These are phyloP conservation scores for Lizonia empirigonia DNA, from an alignment of 2,329 filamentous ascomycete genomes.

Conservation along the genomic window DNA sequence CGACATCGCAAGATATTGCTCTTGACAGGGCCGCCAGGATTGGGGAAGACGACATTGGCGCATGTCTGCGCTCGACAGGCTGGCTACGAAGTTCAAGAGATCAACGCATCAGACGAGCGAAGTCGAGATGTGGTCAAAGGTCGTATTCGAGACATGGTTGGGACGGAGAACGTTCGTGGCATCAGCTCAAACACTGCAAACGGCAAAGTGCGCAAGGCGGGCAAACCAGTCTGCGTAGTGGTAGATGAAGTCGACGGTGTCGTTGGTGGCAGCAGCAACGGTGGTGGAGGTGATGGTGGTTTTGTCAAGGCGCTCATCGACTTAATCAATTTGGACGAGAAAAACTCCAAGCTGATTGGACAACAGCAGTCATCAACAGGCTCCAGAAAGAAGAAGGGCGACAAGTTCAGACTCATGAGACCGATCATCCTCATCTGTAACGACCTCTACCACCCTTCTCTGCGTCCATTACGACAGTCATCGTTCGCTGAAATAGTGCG, in stretches of 20 bases:
- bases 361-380: slow-evolving; percentile 40
- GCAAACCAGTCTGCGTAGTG: slow-evolving; percentile 87
- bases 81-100: slow-evolving; percentile 94
- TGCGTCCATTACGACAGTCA: slow-evolving; percentile 80
- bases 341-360: slow-evolving; percentile 63
- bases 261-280: slow-evolving; percentile 72
- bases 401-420: slow-evolving; percentile 84
- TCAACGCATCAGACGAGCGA: slow-evolving; percentile 96
- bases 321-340: slow-evolving; percentile 82
- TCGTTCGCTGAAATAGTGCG: slow-evolving; percentile 92
- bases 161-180: slow-evolving; percentile 89
- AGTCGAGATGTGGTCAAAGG: slow-evolving; percentile 89
- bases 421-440: slow-evolving; percentile 96
- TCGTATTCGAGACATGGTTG: slow-evolving; percentile 86
- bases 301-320: slow-evolving; percentile 96
- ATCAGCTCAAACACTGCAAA: slow-evolving; percentile 60
- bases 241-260: slow-evolving; percentile 98
- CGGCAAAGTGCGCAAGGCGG: slow-evolving; percentile 70
- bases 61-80: slow-evolving; percentile 96
- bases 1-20: slow-evolving; percentile 86
- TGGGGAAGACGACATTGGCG: slow-evolving; percentile 94
- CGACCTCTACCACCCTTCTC: slow-evolving; percentile 89
- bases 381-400: slow-evolving; percentile 70
- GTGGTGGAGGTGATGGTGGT: slow-evolving; percentile 78
- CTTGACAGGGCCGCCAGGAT: slow-evolving; percentile 85